Conservation (phyloP, 352 stramenopile genomes). For the Phytophthora nicotianae region DNA sequence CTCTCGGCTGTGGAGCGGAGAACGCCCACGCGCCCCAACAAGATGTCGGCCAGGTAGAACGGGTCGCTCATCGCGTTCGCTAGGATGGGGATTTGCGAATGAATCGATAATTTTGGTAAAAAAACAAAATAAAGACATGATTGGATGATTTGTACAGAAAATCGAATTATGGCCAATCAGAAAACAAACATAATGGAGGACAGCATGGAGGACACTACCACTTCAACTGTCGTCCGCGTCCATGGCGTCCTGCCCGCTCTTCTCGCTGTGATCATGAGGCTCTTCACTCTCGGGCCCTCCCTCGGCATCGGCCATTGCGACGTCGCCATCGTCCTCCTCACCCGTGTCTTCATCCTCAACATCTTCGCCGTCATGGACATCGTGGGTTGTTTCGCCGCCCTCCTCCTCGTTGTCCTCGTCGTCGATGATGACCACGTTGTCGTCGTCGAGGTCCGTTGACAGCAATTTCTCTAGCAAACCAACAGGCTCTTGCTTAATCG, state of each 20-base stretch:
- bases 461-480: conserved; percentile 60
- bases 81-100: conserved; percentile 11
- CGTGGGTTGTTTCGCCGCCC: conserved; percentile 9
- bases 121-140: conserved; percentile 8
- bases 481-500: conserved; percentile 36
- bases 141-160: conserved; percentile 32
- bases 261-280: conserved; percentile 10
- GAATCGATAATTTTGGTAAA: neutral
- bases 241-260: conserved; percentile 25
- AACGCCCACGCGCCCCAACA: conserved; percentile 81
- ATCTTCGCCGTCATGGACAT: conserved; percentile 23
- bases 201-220: conserved; percentile 3
- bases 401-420: conserved; percentile 53
- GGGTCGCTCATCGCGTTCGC: conserved; percentile 77
- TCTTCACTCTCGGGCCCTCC: conserved; percentile 14
- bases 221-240: conserved; percentile 50
- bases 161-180: conserved; percentile 32
- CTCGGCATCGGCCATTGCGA: conserved; percentile 24
- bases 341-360: conserved; percentile 39
- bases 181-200: conserved; percentile 8
- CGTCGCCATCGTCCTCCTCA: conserved; percentile 33
- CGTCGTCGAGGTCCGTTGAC: conserved; percentile 48
- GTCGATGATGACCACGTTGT: conserved; percentile 63
- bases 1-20: conserved; percentile 85
- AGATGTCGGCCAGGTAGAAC: conserved; percentile 88